phyloP scores from a whole-genome alignment of 106 monocot genomes.

The Iris macrosiphon region DNA sequence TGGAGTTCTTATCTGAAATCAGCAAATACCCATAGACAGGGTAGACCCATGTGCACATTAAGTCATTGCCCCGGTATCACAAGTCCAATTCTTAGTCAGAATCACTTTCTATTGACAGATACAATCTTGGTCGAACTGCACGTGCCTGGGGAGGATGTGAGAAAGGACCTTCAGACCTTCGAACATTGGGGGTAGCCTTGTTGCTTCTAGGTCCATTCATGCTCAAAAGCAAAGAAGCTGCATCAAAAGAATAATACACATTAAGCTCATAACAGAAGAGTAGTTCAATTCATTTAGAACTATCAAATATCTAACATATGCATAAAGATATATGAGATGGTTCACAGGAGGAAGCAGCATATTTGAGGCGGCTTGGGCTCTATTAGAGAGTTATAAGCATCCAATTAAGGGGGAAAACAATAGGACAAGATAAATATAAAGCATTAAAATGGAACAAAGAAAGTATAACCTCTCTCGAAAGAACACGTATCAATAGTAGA shows the following conservation, averaged over 20 bases:
- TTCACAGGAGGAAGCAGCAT: background rate
- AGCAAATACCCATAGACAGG: background rate
- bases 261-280: background rate
- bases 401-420: no score
- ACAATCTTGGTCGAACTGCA: conserved; percentile 31
- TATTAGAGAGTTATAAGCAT: background rate
- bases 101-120: conserved; percentile 34
- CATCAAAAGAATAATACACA: background rate
- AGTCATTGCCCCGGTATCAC: no score
- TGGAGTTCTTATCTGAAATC: no score
- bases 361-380: background rate
- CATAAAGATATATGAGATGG: background rate
- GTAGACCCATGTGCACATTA: no score
- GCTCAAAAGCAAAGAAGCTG: conserved; percentile 38
- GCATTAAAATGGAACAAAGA: no score
- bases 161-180: conserved; percentile 25
- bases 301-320: background rate
- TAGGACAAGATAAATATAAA: no score
- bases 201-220: conserved; percentile 19
- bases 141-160: conserved; percentile 26
- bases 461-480: no score
- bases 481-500: background rate
- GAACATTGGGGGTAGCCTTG: conserved; percentile 14
- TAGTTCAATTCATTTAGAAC: background rate
- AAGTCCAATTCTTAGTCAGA: conserved; percentile 29